These are phyloP conservation scores for Pistacia integerrima DNA, from an alignment of 345 rosid species.

Conservation along the genomic window DNA sequence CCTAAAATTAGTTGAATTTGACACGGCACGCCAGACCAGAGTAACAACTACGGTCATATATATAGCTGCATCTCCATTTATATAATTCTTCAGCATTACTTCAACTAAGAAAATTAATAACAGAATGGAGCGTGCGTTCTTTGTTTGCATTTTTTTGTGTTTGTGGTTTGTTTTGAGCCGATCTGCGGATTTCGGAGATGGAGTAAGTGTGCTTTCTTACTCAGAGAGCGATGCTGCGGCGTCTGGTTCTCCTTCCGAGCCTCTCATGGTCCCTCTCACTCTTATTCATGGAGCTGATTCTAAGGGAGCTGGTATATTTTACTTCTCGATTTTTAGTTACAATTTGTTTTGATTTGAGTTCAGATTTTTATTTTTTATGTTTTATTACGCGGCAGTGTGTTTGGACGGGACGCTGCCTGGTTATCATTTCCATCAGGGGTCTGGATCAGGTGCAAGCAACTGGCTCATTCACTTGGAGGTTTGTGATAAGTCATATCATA, in stretches of 20 bases:
- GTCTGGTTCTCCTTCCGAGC: constrained; percentile 32
- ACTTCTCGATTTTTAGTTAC: neutral
- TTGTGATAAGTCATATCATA: neutral
- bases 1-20: too few relatives aligned
- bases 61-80: neutral
- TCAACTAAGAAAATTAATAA: neutral
- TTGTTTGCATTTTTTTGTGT: constrained; percentile 22
- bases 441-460: constrained; percentile 71
- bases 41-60: neutral
- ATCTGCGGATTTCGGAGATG: constrained; percentile 40
- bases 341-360: neutral
- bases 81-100: too few relatives aligned
- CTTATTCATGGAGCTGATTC: constrained; percentile 81
- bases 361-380: neutral
- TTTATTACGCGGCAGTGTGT: constrained; percentile 52
- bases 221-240: constrained; percentile 28
- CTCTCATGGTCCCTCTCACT: constrained; percentile 67
- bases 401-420: constrained; percentile 90
- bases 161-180: constrained; percentile 32
- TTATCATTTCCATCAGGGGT: constrained; percentile 76
- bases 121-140: constrained; percentile 7
- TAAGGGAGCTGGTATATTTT: constrained; percentile 77
- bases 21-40: neutral
- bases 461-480: constrained; percentile 95
- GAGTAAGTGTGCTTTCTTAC: constrained; percentile 29